Evolutionary conservation across 2,329 filamentous ascomycete species (phyloP).

Genomic region (Emydomyces testavorans): DNA sequence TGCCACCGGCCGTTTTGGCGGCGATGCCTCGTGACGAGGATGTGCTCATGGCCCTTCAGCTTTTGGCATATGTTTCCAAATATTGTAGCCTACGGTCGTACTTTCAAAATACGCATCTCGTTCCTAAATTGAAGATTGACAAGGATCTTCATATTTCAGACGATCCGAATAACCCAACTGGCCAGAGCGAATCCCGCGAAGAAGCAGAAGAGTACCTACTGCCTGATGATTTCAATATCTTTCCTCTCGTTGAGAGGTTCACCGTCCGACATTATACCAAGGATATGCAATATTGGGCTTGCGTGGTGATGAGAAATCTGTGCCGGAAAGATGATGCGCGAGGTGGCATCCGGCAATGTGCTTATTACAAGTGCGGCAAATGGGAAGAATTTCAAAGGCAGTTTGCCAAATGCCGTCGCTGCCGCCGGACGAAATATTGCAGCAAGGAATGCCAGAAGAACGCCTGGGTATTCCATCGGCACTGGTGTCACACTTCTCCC

Average conservation of each 20-base stretch:
- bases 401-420: constrained; percentile 94
- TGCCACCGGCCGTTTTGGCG: constrained; percentile 62
- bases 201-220: constrained; percentile 79
- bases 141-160: constrained; percentile 73
- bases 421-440: constrained; percentile 95
- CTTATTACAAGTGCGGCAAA: constrained; percentile 95
- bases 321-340: constrained; percentile 94
- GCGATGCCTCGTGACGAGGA: constrained; percentile 96
- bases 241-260: constrained; percentile 95
- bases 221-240: constrained; percentile 95
- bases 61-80: constrained; percentile 94
- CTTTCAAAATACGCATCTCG: constrained; percentile 88
- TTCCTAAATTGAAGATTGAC: constrained; percentile 82
- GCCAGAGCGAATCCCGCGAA: constrained; percentile 31
- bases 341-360: constrained; percentile 91
- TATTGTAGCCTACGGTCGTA: constrained; percentile 94
- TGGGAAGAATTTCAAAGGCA: constrained; percentile 96
- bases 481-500: constrained; percentile 61
- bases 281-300: constrained; percentile 99
- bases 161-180: constrained; percentile 45
- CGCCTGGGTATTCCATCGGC: constrained; percentile 94
- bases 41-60: constrained; percentile 92
- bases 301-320: constrained; percentile 95
- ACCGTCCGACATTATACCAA: constrained; percentile 89
- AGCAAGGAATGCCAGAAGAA: constrained; percentile 99